phyloP scores from a whole-genome alignment of 2,329 filamentous ascomycete species.

The Penicillium sp. region DNA sequence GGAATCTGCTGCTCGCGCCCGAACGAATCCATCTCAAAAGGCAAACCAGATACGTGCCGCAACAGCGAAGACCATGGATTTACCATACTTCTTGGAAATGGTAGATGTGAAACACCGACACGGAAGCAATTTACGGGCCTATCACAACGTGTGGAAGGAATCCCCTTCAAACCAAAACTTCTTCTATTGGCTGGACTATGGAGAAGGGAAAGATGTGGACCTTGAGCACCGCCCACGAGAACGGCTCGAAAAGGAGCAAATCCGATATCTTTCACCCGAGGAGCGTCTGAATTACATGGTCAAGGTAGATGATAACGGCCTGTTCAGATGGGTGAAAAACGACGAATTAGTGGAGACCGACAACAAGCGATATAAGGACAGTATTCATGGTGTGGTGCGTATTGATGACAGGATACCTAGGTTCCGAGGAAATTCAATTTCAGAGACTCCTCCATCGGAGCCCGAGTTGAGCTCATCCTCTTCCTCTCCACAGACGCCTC shows the following conservation, averaged over 20 bases:
- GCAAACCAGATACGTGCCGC: constrained; percentile 50
- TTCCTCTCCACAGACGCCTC: neutral
- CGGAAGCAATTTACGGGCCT: constrained; percentile 75
- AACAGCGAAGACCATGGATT: constrained; percentile 75
- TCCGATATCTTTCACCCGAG: constrained; percentile 80
- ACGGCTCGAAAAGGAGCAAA: constrained; percentile 72
- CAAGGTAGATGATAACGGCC: constrained; percentile 69
- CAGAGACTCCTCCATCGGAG: constrained; percentile 6
- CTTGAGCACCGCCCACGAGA: constrained; percentile 71
- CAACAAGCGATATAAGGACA: constrained; percentile 69
- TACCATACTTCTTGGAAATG: constrained; percentile 86
- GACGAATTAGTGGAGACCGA: constrained; percentile 74
- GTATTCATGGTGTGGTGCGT: constrained; percentile 70
- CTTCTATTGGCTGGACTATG: constrained; percentile 90
- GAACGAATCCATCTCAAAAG: constrained; percentile 14
- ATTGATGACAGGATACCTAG: constrained; percentile 60
- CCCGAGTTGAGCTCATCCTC: constrained; percentile 15
- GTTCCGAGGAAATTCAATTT: constrained; percentile 42
- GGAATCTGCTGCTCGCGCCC: neutral
- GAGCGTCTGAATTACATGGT: constrained; percentile 81
- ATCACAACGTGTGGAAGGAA: constrained; percentile 82
- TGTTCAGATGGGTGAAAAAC: constrained; percentile 86
- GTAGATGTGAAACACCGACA: constrained; percentile 85
- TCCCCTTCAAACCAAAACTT: constrained; percentile 79
- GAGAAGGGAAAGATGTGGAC: constrained; percentile 70